A percentile compares a stretch with the other conserved stretches of the same genome.
phyloP scores from a whole-genome alignment of 768 basidiomycete genomes.

The Phlebiopsis flavidoalba region DNA sequence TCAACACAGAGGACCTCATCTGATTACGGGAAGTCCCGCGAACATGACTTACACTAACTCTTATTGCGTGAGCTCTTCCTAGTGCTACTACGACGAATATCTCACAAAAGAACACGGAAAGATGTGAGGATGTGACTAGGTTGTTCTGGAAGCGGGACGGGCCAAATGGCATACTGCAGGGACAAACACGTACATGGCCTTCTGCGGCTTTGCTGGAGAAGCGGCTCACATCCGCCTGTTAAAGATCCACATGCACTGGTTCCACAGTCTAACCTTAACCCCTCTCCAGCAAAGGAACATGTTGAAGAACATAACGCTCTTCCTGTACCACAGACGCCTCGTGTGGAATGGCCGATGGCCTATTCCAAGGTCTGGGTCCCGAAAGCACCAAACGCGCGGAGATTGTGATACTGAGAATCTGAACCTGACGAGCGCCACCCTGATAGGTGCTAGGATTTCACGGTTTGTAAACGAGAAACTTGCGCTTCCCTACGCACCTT shows the following conservation, averaged over 20 bases:
- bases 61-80: conserved; percentile 1
- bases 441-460: no score
- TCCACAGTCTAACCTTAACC: no score
- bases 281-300: conserved; percentile 12
- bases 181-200: conserved; percentile 75
- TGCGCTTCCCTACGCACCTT: no score
- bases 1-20: conserved; percentile 77
- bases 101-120: conserved; percentile 67
- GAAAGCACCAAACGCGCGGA: no score
- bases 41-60: not conserved
- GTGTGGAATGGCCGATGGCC: no score
- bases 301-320: no score
- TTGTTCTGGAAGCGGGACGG: conserved; percentile 92
- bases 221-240: conserved; percentile 36
- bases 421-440: no score
- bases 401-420: no score
- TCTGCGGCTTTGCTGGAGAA: conserved; percentile 72
- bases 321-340: no score
- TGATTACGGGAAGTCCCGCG: conserved; percentile 75
- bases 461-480: no score
- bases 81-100: conserved; percentile 90
- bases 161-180: conserved; percentile 94
- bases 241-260: conserved; percentile 22
- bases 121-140: conserved; percentile 79
- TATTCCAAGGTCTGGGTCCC: no score